Evolutionary conservation across 2,329 filamentous ascomycete genomes (phyloP).

Genomic region (Diaporthe eres): DNA sequence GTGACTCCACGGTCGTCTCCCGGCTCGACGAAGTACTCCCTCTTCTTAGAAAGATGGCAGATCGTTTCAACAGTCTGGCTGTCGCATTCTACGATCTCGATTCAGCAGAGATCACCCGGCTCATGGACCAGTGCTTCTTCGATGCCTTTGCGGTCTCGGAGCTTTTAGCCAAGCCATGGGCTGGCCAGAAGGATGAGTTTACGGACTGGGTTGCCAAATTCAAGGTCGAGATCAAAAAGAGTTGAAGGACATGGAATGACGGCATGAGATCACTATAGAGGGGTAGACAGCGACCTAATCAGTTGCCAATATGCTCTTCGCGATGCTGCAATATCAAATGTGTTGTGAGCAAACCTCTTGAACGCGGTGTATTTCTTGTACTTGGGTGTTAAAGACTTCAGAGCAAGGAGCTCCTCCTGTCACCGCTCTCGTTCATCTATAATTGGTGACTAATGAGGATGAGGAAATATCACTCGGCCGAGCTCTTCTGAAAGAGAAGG

Average conservation of each 20-base stretch:
- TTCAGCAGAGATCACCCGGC: conserved; percentile 68
- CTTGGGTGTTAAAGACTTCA: neutral
- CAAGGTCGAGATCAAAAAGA: conserved; percentile 65
- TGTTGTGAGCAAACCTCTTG: neutral
- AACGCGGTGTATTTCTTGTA: neutral
- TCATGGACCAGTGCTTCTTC: conserved; percentile 71
- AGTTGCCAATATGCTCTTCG: neutral
- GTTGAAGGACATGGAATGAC: conserved; percentile 28
- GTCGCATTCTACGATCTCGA: conserved; percentile 80
- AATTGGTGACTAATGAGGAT: neutral
- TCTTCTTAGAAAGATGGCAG: conserved; percentile 72
- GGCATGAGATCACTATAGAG: neutral
- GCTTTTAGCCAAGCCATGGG: conserved; percentile 72
- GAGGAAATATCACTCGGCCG: no score
- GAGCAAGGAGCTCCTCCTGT: neutral
- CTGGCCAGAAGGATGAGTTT: conserved; percentile 80
- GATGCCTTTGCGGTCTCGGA: conserved; percentile 71
- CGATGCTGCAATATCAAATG: neutral
- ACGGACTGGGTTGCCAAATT: conserved; percentile 79
- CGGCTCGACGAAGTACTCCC: conserved; percentile 70
- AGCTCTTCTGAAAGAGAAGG: neutral
- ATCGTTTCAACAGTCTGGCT: conserved; percentile 79
- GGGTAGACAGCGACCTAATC: neutral
- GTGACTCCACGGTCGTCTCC: conserved; percentile 50
- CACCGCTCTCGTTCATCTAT: neutral